phyloP scores from a whole-genome alignment of 768 basidiomycete genomes.

The Pleurotus cornucopiae region DNA sequence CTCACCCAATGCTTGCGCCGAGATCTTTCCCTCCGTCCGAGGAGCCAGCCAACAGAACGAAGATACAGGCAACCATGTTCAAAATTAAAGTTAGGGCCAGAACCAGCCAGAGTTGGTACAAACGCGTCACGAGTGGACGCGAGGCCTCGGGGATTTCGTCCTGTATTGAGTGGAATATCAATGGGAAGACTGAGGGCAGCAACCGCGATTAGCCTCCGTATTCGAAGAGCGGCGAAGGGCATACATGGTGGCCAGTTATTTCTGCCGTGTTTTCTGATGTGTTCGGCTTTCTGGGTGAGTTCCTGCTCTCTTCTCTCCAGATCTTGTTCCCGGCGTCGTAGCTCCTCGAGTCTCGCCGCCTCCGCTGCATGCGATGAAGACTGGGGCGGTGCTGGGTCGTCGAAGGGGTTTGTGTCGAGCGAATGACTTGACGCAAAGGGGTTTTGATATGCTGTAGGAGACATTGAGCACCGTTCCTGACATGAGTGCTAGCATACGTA shows the following conservation, averaged over 20 bases:
- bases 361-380: conserved; percentile 25
- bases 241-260: conserved; percentile 94
- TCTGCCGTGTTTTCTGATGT: conserved; percentile 69
- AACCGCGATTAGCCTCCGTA: conserved; percentile 10
- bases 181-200: conserved; percentile 68
- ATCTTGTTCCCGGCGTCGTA: conserved; percentile 77
- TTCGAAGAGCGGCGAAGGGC: conserved; percentile 21
- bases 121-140: conserved; percentile 72
- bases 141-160: conserved; percentile 87
- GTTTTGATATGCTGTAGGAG: conserved; percentile 51
- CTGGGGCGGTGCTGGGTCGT: conserved; percentile 62
- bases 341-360: conserved; percentile 50
- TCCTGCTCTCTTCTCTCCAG: conserved; percentile 77
- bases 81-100: conserved; percentile 76
- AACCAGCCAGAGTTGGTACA: conserved; percentile 94
- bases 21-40: conserved; percentile 75
- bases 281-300: conserved; percentile 61
- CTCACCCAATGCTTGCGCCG: conserved; percentile 79
- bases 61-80: conserved; percentile 89
- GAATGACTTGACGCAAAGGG: conserved; percentile 84
- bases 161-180: conserved; percentile 90
- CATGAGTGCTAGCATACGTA: not conserved
- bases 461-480: not conserved
- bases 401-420: conserved; percentile 86
- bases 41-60: conserved; percentile 75